A percentile compares a stretch with the other conserved stretches of the same genome.
These are phyloP conservation scores for Scenedesmus sp. DNA, from an alignment of 163 green algal genomes.

Conservation along the genomic window DNA sequence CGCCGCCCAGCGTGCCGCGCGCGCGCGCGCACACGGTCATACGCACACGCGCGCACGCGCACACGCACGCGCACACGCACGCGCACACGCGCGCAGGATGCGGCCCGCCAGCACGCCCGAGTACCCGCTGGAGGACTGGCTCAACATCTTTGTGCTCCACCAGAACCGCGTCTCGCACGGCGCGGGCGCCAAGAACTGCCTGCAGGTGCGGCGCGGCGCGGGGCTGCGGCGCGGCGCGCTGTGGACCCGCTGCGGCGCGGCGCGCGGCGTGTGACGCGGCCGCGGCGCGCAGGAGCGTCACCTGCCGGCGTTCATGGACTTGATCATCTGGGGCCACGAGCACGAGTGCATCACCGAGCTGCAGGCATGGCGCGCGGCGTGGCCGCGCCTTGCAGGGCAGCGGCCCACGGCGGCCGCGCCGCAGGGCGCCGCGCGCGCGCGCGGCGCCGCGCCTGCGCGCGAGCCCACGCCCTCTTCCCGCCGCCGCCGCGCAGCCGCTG, in stretches of 20 bases:
- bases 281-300: conserved; percentile 80
- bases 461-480: background rate
- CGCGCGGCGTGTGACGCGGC: too few species aligned
- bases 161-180: conserved; percentile 90
- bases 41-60: too few species aligned
- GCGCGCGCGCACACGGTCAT: too few species aligned
- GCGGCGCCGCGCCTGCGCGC: too few species aligned
- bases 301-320: conserved; percentile 91
- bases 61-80: too few species aligned
- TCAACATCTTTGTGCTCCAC: conserved; percentile 97
- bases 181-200: conserved; percentile 66
- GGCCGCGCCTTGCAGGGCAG: too few species aligned
- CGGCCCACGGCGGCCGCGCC: background rate
- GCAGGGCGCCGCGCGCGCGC: background rate
- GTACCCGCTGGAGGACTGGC: conserved; percentile 75
- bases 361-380: conserved; percentile 51
- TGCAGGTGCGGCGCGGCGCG: too few species aligned
- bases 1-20: too few species aligned
- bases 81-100: conserved; percentile 50
- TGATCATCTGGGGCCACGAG: conserved; percentile 98
- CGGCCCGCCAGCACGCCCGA: conserved; percentile 55
- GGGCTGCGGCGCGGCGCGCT: conserved; percentile 56
- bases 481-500: background rate
- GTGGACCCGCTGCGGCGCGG: background rate
- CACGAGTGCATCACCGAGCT: conserved; percentile 92